These are phyloP conservation scores for Cladosporium velox DNA, from an alignment of 2,329 filamentous ascomycete species.

Conservation along the genomic window DNA sequence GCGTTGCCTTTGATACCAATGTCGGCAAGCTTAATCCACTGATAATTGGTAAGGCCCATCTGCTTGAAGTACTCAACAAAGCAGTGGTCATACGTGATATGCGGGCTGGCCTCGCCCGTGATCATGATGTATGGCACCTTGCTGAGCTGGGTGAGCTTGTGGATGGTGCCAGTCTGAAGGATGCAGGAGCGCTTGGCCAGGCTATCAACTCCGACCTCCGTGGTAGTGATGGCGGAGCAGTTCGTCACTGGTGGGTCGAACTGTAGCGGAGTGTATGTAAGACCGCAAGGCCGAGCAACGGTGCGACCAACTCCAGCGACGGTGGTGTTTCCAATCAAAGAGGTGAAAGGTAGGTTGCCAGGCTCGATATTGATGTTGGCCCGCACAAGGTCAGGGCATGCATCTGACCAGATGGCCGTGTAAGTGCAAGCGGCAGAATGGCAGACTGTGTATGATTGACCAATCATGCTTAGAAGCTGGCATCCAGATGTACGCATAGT, in stretches of 20 bases:
- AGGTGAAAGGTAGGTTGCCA: slow-evolving; percentile 52
- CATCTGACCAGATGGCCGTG: slow-evolving; percentile 43
- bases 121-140: slow-evolving; percentile 53
- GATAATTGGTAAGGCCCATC: slow-evolving; percentile 49
- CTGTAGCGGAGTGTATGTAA: slow-evolving; percentile 37
- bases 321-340: slow-evolving; percentile 28
- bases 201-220: slow-evolving; percentile 29
- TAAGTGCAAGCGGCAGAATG: slow-evolving; percentile 36
- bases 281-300: slow-evolving; percentile 35
- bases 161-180: slow-evolving; percentile 39
- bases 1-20: slow-evolving; percentile 56
- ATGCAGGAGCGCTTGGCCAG: slow-evolving; percentile 37
- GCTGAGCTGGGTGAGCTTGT: slow-evolving; percentile 51
- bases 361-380: slow-evolving; percentile 58
- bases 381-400: slow-evolving; percentile 50
- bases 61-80: slow-evolving; percentile 56
- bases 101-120: slow-evolving; percentile 57
- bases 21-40: slow-evolving; percentile 48
- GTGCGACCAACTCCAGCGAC: slow-evolving; percentile 23
- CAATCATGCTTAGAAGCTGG: slow-evolving; percentile 35
- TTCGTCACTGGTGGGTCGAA: slow-evolving; percentile 39
- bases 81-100: slow-evolving; percentile 58
- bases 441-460: slow-evolving; percentile 37
- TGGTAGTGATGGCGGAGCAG: slow-evolving; percentile 30
- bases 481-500: slow-evolving; percentile 37